These are phyloP conservation scores for Cyclotella distinguenda DNA, from an alignment of 108 stramenopile genomes.

Conservation along the genomic window DNA sequence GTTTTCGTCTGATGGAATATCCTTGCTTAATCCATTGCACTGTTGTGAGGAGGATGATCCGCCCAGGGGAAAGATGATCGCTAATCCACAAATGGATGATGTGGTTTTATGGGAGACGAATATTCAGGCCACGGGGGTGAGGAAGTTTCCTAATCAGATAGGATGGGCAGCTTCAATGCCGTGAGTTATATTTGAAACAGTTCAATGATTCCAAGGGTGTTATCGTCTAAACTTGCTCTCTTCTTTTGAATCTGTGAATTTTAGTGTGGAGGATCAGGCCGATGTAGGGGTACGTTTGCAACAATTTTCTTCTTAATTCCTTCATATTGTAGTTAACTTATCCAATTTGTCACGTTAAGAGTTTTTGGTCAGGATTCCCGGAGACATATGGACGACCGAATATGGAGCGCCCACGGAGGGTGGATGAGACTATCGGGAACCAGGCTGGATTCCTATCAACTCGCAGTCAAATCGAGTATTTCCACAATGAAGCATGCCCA, in stretches of 20 bases:
- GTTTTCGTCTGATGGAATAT: constrained; percentile 2
- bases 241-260: background rate
- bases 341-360: no score
- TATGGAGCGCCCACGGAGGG: constrained; percentile 23
- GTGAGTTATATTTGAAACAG: background rate
- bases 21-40: constrained; percentile 45
- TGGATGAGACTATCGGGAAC: constrained; percentile 46
- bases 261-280: constrained; percentile 13
- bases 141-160: constrained; percentile 32
- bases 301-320: no score
- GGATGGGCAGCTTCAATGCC: constrained; percentile 46
- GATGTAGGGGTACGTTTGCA: no score
- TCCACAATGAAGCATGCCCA: constrained; percentile 61
- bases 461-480: constrained; percentile 32
- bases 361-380: constrained; percentile 60
- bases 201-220: background rate
- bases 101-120: constrained; percentile 73
- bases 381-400: constrained; percentile 24
- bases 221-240: background rate
- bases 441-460: constrained; percentile 81
- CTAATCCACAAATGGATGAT: constrained; percentile 46
- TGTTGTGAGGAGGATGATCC: constrained; percentile 60
- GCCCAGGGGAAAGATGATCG: constrained; percentile 31
- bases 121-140: constrained; percentile 51
- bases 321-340: no score